Evolutionary conservation across 257 asterid genomes (phyloP), one percentile per base, ranked within the genome.

Genomic region (Solanum rostratum): DNA sequence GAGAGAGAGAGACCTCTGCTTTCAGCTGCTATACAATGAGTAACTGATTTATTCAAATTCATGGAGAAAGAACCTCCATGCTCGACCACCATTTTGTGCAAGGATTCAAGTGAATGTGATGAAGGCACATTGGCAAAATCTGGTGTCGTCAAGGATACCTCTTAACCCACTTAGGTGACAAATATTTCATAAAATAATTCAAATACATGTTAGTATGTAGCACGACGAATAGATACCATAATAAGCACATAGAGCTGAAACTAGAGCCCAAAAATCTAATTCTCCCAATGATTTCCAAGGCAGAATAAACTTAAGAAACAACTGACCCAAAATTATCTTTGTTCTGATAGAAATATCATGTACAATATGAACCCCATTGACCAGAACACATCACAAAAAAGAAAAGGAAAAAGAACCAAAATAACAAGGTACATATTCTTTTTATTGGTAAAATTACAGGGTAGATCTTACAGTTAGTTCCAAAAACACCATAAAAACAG

Each of bases 21-120:
- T 90, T 93, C 99, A 63, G 98, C 93, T 83, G 98, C 98, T 80
- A 95, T 88, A 88, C 94, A 91, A 84, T 95, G 97, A 83, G 99
- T 95, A 87, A 95, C 99, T 9, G 97, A 89, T 87, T 89, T 91
- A 87, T 96, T 95, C 88, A 93, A 90, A 93, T 96, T 96, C 99
- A 96, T 96, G 57, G 99, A 96, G 91, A 96, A 96, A 69, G 93
- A 24, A 84, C 98, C 99, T 14, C 99, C 98, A 89, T 96, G 91
- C 88, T 92, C 98, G 43, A 89, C 99, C 89, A 95, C 97, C 96
- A 91, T 88, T 89, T 96, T 96, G 92, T 95, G 98, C 90, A 95
- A 84, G 88, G 93, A 88, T 85, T 95, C 96, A 78, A 93, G 90
- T 84, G 98, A 88, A 84, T 89, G 92, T 41, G 94, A 88, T 46